Base-by-base conservation (phyloP, 257 asterid species). In the Apocynum venetum region DNA sequence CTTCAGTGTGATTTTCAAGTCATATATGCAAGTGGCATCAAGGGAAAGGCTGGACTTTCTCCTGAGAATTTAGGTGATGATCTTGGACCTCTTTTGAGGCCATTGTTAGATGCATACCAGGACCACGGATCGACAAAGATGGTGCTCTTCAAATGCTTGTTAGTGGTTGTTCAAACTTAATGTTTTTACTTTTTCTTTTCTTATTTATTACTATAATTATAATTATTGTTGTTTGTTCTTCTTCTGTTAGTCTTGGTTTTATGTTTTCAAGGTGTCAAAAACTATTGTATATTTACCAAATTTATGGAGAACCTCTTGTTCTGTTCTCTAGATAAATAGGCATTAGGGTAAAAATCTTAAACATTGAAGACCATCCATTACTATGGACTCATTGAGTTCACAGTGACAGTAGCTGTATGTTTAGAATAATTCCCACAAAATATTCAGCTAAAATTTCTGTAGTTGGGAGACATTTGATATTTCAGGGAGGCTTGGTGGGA, bases 141-240 rank as follows among this genome's bases (percentile, higher is more conserved):
- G 99, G 99, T 74, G 85, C 91, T 81, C 99, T 93, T 78, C 99
- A 96, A 86, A 90, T 96, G 99, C 98, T 96, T 84, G 99, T 96
- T 20, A 87, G 98, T 88, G 63, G 66, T 77, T 67, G 20, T 71
- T 60, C 48, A 25, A 19, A 72, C 79, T 59, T 68, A 76, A 15
- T 40, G 25, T 41, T 68, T 56, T 72, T 68, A 61, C 13, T 19
- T 72, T 52, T 51, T 47, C 47, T 65, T 60, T 41, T 84, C 17
- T 66, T 69, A 43, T 40, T 55, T 31, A 3, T 31, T 68, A 13
- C 8, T 60, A 5, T 10, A 7, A 17, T 56, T 17, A 19, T 53
- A 8, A 53, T 77, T 15, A 8, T 48, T 40, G 47, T 46, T 43
- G 12, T 63, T n/a, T 59, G 6, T 67, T 55, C 51, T 13, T 75